Evolutionary conservation across 202 grass and related monocot genomes (phyloP), one percentile per base, ranked within the genome.

Genomic region (Saccharum hybrid): DNA sequence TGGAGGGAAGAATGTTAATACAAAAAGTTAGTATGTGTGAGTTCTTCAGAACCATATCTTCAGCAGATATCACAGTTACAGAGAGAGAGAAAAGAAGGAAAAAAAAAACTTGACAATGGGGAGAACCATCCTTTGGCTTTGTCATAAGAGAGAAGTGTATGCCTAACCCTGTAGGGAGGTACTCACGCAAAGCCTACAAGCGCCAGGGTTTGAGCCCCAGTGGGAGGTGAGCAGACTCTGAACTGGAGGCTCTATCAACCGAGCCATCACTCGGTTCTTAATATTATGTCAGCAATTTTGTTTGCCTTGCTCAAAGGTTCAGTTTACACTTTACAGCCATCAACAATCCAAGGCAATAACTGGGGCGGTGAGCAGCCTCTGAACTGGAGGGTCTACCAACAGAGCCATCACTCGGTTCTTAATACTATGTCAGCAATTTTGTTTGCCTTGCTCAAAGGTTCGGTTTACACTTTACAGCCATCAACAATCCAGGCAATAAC

Each of bases 401-500:
- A 19, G 16, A 71, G 12, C 22, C 23, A 71, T 71, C 40, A 28
- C 11, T 71, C 13, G 21, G 11, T 46, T 46, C 6, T 42, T 71
- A 71, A 48, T 16, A 72, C 4, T 72, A 12, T 26, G 9, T 61
- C 57, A 26, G 10, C 13, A 71, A 3, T 49, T 84, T 41, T 12
- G 51, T 45, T 18, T 23, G 45, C n/a, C 22, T 42, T 71, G 19
- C 19, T 51, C 49, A 63, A 52, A 65, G 61, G 83, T 79, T 63
- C 66, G 71, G 56, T 59, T 22, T 59, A 59, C 56, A 59, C 56
- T 43, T 79, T 62, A 2, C 67, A 79, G 75, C 23, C 75, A 12
- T 64, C n/a, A 41, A 21, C 15, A 66, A 61, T 6, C 34, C n/a
- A 63, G n/a, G 41, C 54, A 72, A 65, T 66, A 56, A 63, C 3